phyloP scores from a whole-genome alignment of 2,329 filamentous ascomycete species.

The Beauveria sp. region DNA sequence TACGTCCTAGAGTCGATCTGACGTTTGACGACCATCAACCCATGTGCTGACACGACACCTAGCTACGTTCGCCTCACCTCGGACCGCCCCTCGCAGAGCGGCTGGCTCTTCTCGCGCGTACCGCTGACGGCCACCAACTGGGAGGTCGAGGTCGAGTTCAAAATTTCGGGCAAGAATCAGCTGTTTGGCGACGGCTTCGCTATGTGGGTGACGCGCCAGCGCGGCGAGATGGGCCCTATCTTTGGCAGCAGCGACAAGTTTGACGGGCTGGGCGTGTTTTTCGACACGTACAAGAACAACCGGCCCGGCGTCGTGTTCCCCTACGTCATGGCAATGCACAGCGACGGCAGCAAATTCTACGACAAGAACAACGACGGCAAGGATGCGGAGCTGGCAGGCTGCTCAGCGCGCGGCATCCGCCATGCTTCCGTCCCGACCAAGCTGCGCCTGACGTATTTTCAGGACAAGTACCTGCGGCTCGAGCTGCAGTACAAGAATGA shows the following conservation, averaged over 20 bases:
- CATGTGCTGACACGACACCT: conserved; percentile 4
- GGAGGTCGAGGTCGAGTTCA: conserved; percentile 96
- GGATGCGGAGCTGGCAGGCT: conserved; percentile 84
- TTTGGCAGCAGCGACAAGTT: conserved; percentile 86
- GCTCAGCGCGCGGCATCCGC: conserved; percentile 87
- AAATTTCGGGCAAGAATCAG: conserved; percentile 80
- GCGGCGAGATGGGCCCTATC: conserved; percentile 70
- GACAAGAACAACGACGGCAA: conserved; percentile 95
- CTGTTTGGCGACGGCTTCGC: conserved; percentile 95
- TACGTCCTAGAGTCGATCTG: conserved; percentile 32
- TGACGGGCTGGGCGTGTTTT: conserved; percentile 88
- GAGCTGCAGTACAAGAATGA: conserved; percentile 93
- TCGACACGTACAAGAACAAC: conserved; percentile 99
- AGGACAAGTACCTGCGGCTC: conserved; percentile 83
- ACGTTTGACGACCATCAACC: neutral
- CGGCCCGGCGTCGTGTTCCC: conserved; percentile 91
- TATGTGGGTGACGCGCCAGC: conserved; percentile 95
- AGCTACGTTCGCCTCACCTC: conserved; percentile 91
- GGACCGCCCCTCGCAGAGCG: conserved; percentile 81
- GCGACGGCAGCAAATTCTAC: conserved; percentile 81
- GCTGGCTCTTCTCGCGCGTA: conserved; percentile 90
- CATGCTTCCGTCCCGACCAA: conserved; percentile 74
- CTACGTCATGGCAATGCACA: conserved; percentile 97
- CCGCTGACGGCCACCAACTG: conserved; percentile 96
- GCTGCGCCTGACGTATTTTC: conserved; percentile 87